A percentile compares a stretch with the other conserved stretches of the same genome.
phyloP scores from a whole-genome alignment of 306 rosid species.

The Lathyrus sativus region DNA sequence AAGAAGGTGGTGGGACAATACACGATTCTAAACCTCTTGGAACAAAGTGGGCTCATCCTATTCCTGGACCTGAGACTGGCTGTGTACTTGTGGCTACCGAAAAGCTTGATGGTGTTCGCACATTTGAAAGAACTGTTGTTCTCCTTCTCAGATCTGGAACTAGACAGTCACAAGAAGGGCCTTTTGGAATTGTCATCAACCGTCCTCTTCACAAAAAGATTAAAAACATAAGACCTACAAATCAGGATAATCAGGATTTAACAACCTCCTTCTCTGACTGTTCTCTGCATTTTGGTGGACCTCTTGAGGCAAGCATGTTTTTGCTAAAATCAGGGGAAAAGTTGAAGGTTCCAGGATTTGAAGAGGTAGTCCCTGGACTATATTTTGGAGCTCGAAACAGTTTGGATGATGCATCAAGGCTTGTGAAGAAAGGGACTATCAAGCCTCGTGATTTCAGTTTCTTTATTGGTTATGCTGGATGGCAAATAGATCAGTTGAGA shows the following conservation, averaged over 20 bases:
- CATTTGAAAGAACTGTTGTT: conserved; percentile 89
- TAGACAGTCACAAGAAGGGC: conserved; percentile 89
- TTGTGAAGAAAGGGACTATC: conserved; percentile 83
- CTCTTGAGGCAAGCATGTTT: conserved; percentile 95
- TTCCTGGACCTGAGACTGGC: conserved; percentile 90
- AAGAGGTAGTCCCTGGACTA: conserved; percentile 89
- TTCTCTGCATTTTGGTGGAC: conserved; percentile 90
- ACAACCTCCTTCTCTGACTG: conserved; percentile 90
- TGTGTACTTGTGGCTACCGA: conserved; percentile 95
- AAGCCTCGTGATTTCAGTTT: conserved; percentile 87
- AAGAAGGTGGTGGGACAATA: conserved; percentile 46
- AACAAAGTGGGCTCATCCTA: conserved; percentile 95
- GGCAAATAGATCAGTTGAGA: conserved; percentile 92
- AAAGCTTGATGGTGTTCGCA: conserved; percentile 87
- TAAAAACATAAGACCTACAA: conserved; percentile 82
- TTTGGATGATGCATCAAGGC: conserved; percentile 81
- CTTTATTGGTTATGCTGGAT: conserved; percentile 98
- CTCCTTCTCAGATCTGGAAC: conserved; percentile 94
- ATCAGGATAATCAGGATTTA: conserved; percentile 81
- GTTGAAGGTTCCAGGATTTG: conserved; percentile 67
- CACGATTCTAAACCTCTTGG: conserved; percentile 59
- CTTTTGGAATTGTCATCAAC: conserved; percentile 88
- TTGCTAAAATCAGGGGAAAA: conserved; percentile 70
- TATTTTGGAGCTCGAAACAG: conserved; percentile 90
- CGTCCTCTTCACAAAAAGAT: conserved; percentile 91